Evolutionary conservation across 805 yeast species (phyloP), one percentile per base, ranked within the genome.

Genomic region (Lachancea sp.): DNA sequence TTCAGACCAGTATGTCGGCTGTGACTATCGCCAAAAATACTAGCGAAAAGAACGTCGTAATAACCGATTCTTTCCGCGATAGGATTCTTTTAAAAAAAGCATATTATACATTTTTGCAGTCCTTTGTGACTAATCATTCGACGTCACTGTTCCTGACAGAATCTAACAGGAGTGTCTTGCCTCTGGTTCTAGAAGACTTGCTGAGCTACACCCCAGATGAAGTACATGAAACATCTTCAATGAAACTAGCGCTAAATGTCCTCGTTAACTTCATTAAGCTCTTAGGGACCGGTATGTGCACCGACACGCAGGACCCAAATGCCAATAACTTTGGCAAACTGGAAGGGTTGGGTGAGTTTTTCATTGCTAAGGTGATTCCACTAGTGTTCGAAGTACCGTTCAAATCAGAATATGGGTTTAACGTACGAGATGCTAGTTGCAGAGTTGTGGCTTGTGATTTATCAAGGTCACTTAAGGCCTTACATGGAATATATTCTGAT

Each of bases 331-430:
- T 70, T 29, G 50, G 51, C 8, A 65, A 72, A 19, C 64, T 84
- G 36, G 89, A 82, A 13, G 85, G 92, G 5, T 75, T 85, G 36
- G 81, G 83, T 41, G 78, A 75, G 31, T 75, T 77, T 53, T 71
- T 89, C 43, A 75, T 85, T 61, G 77, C 79, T 37, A 80, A 79
- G 48, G 69, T 78, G 20, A 72, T 88, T 3, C 73, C 80, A 36
- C 64, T 85, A 40, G 70, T 80, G 25, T 83, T 87, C 66, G 89
- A 86, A 58, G 67, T 87, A 35, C 86, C 95, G n/a, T 80, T 85
- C 58, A 79, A 82, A 50, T 74, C 79, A 25, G 72, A 73, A 23
- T 59, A 59, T 35, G 72, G 70, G 26, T 79, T 81, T 51, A 76
- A 81, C 54, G 65, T 79, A 36, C 76, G 77, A 48, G 96, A 88